Evolutionary conservation across 495 filamentous ascomycete species (phyloP).

Genomic region (Penicillium turbatum): DNA sequence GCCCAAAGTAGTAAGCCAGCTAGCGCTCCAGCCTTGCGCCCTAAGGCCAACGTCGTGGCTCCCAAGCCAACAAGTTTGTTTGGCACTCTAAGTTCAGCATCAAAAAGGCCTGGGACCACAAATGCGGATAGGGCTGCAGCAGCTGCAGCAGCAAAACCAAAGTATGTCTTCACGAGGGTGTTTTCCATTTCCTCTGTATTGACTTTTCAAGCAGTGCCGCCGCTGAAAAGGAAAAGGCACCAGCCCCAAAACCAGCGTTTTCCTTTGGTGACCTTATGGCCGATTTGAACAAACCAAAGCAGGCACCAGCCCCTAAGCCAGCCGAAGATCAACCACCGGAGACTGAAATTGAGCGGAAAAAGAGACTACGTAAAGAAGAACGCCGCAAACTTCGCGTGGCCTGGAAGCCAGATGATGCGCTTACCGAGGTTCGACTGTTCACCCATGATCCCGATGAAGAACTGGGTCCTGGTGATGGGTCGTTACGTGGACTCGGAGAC

Average conservation of each 20-base stretch:
- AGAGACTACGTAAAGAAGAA: conserved; percentile 73
- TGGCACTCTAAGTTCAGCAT: conserved; percentile 54
- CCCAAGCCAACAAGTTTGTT: conserved; percentile 58
- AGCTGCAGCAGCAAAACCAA: conserved; percentile 40
- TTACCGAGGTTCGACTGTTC: conserved; percentile 70
- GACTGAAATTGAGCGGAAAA: conserved; percentile 68
- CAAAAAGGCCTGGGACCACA: conserved; percentile 57
- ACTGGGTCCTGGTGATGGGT: conserved; percentile 60
- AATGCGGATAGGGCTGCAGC: conserved; percentile 52
- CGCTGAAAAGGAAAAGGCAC: conserved; percentile 40
- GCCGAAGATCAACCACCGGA: conserved; percentile 57
- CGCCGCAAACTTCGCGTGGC: conserved; percentile 65
- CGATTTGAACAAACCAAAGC: conserved; percentile 61
- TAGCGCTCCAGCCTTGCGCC: conserved; percentile 32
- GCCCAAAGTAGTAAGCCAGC: conserved; percentile 31
- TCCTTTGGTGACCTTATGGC: conserved; percentile 59
- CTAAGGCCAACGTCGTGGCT: conserved; percentile 46
- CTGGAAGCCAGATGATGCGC: conserved; percentile 68
- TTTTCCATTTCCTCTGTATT: conserved; percentile 11
- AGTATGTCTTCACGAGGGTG: conserved; percentile 24
- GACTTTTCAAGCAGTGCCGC: conserved; percentile 22
- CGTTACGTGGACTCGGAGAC: conserved; percentile 64
- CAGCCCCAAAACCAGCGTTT: conserved; percentile 44
- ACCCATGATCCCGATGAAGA: conserved; percentile 80
- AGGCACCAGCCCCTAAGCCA: conserved; percentile 49